These are phyloP conservation scores for Eucalyptus pumila DNA, from an alignment of 345 rosid genomes.

Conservation along the genomic window DNA sequence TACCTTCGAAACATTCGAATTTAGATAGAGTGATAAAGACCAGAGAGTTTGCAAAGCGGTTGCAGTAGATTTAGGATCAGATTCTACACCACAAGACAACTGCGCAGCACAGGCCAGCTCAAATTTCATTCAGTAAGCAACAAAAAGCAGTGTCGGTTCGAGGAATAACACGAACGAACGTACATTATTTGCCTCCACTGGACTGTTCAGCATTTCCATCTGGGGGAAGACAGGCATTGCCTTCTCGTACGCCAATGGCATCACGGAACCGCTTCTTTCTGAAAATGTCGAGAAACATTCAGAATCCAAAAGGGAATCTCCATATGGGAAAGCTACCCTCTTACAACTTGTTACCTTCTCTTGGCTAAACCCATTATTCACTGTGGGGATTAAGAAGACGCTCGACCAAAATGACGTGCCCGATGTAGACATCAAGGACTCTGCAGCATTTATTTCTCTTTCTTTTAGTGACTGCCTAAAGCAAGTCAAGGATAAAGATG, in stretches of 20 bases:
- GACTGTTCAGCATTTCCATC: slow-evolving; percentile 41
- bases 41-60: not conserved
- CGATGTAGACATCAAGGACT: slow-evolving; percentile 46
- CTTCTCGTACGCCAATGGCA: slow-evolving; percentile 2
- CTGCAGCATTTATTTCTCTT: slow-evolving; percentile 47
- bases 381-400: slow-evolving; percentile 65
- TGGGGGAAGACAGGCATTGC: slow-evolving; percentile 54
- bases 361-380: slow-evolving; percentile 80
- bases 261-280: slow-evolving; percentile 45
- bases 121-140: not conserved
- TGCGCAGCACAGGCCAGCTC: not conserved
- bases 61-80: not conserved
- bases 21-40: not conserved
- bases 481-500: slow-evolving; percentile 29
- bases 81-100: not conserved
- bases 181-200: slow-evolving; percentile 11
- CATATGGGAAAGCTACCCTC: slow-evolving; percentile 61
- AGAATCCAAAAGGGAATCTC: slow-evolving; percentile 19
- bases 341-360: slow-evolving; percentile 75
- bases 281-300: slow-evolving; percentile 14
- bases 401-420: slow-evolving; percentile 70
- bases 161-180: not conserved
- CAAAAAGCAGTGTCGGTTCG: not conserved
- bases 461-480: slow-evolving; percentile 39
- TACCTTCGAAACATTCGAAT: not conserved